Percentiles rank a stretch among this genome's conserved stretches.
Conservation (phyloP, 352 stramenopile species). For the Thalassiosira pacifica region DNA sequence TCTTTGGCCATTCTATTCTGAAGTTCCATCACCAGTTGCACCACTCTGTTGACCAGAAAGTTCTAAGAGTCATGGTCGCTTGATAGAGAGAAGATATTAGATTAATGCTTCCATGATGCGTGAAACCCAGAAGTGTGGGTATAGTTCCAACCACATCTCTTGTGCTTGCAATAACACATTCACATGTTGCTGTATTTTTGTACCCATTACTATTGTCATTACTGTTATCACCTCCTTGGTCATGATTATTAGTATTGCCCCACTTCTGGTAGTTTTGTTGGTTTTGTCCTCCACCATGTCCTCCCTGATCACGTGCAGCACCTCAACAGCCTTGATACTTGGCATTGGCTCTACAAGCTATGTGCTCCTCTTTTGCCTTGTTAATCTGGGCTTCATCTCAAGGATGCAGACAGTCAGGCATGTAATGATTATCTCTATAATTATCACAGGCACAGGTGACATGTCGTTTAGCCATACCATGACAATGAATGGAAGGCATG, state of each 20-base stretch:
- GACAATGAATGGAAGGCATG: too few relatives aligned
- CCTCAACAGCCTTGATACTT: neutral
- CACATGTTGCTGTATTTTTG: neutral
- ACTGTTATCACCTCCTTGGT: neutral
- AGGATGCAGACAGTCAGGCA: too few relatives aligned
- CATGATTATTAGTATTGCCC: too few relatives aligned
- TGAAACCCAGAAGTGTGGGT: neutral
- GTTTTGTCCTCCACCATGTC: neutral
- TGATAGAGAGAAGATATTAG: too few relatives aligned
- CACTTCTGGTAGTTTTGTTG: too few relatives aligned
- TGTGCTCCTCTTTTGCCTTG: neutral
- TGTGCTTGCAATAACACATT: neutral
- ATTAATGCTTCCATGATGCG: neutral
- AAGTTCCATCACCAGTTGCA: neutral
- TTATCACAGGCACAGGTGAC: too few relatives aligned
- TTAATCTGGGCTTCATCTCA: too few relatives aligned
- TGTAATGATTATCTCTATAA: too few relatives aligned
- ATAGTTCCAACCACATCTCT: neutral
- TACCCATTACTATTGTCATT: neutral
- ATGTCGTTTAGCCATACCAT: too few relatives aligned
- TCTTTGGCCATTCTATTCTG: neutral
- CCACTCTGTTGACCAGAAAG: neutral
- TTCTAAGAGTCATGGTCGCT: neutral
- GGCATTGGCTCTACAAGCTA: neutral
- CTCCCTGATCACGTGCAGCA: neutral